Evolutionary conservation across 2,329 filamentous ascomycete genomes (phyloP), one percentile per base, ranked within the genome.

Genomic region (Fusarium sp.): DNA sequence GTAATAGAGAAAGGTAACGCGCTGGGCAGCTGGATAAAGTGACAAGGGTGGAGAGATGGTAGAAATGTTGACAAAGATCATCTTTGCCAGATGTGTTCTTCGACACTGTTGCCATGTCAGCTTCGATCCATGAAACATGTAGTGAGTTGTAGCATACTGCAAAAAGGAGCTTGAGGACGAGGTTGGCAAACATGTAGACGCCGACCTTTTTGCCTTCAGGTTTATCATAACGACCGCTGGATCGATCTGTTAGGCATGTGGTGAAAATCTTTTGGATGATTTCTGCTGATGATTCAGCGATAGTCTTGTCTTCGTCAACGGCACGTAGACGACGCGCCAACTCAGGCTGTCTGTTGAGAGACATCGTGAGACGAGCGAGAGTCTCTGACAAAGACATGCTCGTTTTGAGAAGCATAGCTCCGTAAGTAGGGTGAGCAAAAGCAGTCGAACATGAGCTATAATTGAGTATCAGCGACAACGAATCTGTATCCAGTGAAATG

Each of bases 1-100:
- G 77, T 97, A 97, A 81, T 97, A 97, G 15, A 98, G 89, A 73
- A 94, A 98, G 5, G 94, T 97, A 51, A 97, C 93, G 49, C 94
- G 89, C 77, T 98, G 92, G 8, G 91, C 87, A 23, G 92, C 93
- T 4, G 94, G 93, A 75, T 97, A 98, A 52, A 92, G 87, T 2
- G 87, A 85, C 13, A 98, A 82, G 0, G 93, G 92, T 1, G 94
- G 94, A 1, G 92, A 94, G 69, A 92, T 91, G 58, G 92, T 90
- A 50, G 89, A 90, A 68, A 97, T 95, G 76, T 96, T 97, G 70
- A 90, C 91, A 76, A 97, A 96, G 74, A 97, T 92, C 78, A 95
- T 93, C 69, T 92, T 92, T 16, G 93, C 94, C 57, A 94, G 90
- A 65, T 92, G 88, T 4, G 92, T 92, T 78, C 95, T 96, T 36